These are phyloP conservation scores for Aspergillus vadensis DNA, from an alignment of 2,329 filamentous ascomycete genomes.

Conservation along the genomic window DNA sequence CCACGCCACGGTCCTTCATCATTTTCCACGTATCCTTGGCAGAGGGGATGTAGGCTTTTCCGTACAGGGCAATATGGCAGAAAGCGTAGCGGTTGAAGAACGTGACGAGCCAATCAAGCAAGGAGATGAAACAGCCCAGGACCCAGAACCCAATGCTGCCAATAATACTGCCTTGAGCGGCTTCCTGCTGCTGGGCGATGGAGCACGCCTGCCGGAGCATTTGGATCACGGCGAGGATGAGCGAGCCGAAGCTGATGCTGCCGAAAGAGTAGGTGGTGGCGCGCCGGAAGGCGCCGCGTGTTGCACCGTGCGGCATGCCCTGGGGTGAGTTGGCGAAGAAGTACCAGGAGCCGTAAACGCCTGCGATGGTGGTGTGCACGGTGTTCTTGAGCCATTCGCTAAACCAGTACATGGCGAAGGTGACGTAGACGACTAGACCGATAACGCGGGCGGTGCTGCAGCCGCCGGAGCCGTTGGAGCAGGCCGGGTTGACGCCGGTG, in stretches of 20 bases:
- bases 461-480: conserved; percentile 51
- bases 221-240: conserved; percentile 86
- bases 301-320: conserved; percentile 74
- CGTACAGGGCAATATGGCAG: conserved; percentile 89
- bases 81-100: conserved; percentile 94
- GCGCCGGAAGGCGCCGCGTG: conserved; percentile 78
- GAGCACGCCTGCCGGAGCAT: conserved; percentile 79
- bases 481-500: conserved; percentile 54
- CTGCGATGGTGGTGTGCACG: conserved; percentile 82
- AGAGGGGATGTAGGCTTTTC: conserved; percentile 80
- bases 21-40: conserved; percentile 89
- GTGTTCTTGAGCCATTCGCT: conserved; percentile 93
- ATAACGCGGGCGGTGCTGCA: conserved; percentile 79
- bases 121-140: conserved; percentile 71
- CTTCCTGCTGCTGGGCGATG: conserved; percentile 68
- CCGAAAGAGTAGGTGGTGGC: conserved; percentile 90
- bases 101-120: conserved; percentile 82
- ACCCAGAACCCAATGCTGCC: conserved; percentile 70
- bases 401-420: conserved; percentile 92
- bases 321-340: conserved; percentile 66
- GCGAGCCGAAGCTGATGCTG: conserved; percentile 81
- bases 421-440: conserved; percentile 80
- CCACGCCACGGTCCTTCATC: conserved; percentile 89
- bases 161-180: conserved; percentile 68
- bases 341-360: conserved; percentile 93